phyloP scores from a whole-genome alignment of 2,329 filamentous ascomycete genomes.

The Fusarium duplospermum region DNA sequence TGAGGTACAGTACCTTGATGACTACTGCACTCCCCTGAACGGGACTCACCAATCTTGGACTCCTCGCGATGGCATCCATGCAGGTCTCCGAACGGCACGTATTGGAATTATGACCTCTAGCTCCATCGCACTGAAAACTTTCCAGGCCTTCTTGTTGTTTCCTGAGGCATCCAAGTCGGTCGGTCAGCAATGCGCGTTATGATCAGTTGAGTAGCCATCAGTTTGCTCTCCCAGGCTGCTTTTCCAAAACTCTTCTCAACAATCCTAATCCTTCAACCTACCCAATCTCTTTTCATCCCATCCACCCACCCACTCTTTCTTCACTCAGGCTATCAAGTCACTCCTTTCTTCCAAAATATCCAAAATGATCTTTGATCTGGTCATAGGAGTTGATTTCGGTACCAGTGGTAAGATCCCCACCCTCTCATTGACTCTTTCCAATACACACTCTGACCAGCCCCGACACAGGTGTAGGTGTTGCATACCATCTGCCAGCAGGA shows the following conservation, averaged over 20 bases:
- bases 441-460: background rate
- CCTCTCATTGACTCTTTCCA: background rate
- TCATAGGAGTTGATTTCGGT: background rate
- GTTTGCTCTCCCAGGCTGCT: background rate
- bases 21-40: background rate
- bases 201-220: background rate
- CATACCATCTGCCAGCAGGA: background rate
- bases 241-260: too few species aligned
- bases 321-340: background rate
- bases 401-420: background rate
- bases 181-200: background rate
- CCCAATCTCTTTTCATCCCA: too few species aligned
- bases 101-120: background rate
- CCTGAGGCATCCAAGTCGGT: background rate
- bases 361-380: background rate
- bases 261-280: too few species aligned
- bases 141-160: background rate
- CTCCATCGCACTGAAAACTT: background rate
- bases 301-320: background rate
- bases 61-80: background rate
- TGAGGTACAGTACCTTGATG: background rate
- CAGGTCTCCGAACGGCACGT: background rate
- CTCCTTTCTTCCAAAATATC: background rate
- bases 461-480: background rate
- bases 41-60: background rate